Percentiles rank a stretch among this genome's conserved stretches.
These are phyloP conservation scores for Teratosphaeria epicoccoides DNA, from an alignment of 2,329 filamentous ascomycete genomes.

Conservation along the genomic window DNA sequence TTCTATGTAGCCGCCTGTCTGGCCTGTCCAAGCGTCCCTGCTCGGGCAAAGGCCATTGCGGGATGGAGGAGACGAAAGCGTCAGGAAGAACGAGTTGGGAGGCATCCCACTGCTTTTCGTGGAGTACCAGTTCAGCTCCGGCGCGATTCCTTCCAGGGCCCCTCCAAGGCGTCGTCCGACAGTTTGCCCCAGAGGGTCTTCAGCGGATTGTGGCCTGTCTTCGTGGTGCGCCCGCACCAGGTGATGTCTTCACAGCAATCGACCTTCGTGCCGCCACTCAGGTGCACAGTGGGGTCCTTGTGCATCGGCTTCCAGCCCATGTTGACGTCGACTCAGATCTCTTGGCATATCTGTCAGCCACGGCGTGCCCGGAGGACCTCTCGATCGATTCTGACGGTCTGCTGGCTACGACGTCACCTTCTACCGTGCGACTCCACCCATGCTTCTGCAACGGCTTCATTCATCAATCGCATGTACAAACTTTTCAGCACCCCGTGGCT, in stretches of 20 bases:
- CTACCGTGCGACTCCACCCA: no score
- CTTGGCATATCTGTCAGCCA: no score
- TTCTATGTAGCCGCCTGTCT: not conserved
- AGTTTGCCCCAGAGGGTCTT: slow-evolving; percentile 2
- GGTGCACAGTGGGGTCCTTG: slow-evolving; percentile 4
- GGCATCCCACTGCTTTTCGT: no score
- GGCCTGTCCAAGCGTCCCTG: no score
- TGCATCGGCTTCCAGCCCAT: not conserved
- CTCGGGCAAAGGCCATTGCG: no score
- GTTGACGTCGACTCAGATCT: no score
- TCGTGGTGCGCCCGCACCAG: slow-evolving; percentile 3
- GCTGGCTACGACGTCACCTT: no score
- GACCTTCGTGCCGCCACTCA: slow-evolving; percentile 7
- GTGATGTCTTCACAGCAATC: slow-evolving; percentile 9
- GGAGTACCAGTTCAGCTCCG: not conserved
- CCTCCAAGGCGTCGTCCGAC: slow-evolving; percentile 1
- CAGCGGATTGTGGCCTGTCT: not conserved
- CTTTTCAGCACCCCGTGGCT: not conserved
- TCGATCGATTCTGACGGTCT: no score
- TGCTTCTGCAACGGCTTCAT: no score
- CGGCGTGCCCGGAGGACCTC: slow-evolving; percentile 6
- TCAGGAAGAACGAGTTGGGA: no score
- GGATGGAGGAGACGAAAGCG: no score
- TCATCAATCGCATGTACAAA: no score
- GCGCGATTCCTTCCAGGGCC: slow-evolving; percentile 1